Conservation (phyloP, 1,284 basidiomycete genomes). For the Ceratobasidium sp. region DNA sequence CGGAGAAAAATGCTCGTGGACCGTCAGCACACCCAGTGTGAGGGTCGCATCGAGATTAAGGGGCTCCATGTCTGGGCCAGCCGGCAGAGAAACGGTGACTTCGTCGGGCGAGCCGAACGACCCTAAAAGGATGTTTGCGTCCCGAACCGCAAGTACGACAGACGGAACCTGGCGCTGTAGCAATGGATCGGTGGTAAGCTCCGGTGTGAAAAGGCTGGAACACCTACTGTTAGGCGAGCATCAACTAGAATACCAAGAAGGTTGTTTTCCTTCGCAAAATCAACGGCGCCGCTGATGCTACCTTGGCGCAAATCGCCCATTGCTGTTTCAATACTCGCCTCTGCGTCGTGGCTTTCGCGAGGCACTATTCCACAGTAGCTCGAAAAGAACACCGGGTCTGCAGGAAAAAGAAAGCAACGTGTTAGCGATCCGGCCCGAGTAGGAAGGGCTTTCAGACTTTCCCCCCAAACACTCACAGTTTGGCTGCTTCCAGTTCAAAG, state of each 20-base stretch:
- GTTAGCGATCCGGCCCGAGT: constrained; percentile 43
- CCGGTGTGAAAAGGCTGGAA: constrained; percentile 47
- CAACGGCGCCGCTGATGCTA: constrained; percentile 91
- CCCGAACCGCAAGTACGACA: constrained; percentile 86
- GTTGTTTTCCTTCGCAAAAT: constrained; percentile 95
- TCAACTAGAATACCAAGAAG: constrained; percentile 93
- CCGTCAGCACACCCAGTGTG: constrained; percentile 38
- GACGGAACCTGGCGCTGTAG: constrained; percentile 72
- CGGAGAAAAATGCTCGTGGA: constrained; percentile 43
- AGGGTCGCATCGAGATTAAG: constrained; percentile 41
- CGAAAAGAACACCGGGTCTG: constrained; percentile 96
- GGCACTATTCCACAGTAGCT: constrained; percentile 82
- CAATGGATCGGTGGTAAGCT: constrained; percentile 9
- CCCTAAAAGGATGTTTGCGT: constrained; percentile 87
- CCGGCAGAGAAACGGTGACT: constrained; percentile 19
- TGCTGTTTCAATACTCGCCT: constrained; percentile 45
- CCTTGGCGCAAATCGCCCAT: constrained; percentile 47
- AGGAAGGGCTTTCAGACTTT: constrained; percentile 26
- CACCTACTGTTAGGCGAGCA: constrained; percentile 83
- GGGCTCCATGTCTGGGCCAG: constrained; percentile 33
- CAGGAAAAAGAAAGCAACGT: constrained; percentile 41
- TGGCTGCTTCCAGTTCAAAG: constrained; percentile 99
- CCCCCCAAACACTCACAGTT: constrained; percentile 74
- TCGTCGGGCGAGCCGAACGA: constrained; percentile 62
- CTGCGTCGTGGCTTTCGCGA: constrained; percentile 47